A percentile compares a stretch with the other conserved stretches of the same genome.
These are phyloP conservation scores for Pistacia integerrima DNA, from an alignment of 345 rosid species.

Conservation along the genomic window DNA sequence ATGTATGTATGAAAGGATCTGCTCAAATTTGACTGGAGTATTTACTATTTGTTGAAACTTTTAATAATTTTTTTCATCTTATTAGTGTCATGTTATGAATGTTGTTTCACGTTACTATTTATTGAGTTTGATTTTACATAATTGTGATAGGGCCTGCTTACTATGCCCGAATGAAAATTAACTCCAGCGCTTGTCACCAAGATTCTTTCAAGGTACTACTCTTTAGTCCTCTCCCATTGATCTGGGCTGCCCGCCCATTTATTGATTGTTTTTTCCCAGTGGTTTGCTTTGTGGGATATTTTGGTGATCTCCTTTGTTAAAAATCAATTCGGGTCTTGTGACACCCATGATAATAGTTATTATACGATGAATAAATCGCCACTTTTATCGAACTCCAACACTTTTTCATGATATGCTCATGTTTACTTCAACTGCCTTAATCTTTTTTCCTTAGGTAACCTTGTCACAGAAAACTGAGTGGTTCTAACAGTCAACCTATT, in stretches of 20 bases:
- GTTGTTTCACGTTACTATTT: background rate
- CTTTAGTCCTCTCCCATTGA: background rate
- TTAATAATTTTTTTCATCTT: background rate
- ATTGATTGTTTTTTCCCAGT: background rate
- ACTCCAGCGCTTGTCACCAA: too few relatives aligned
- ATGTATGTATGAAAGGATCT: background rate
- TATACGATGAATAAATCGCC: background rate
- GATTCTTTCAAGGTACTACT: slow-evolving; percentile 49
- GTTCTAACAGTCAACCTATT: background rate
- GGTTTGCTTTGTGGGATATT: background rate
- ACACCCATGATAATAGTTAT: too few relatives aligned
- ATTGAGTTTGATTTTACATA: too few relatives aligned
- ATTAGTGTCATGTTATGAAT: background rate
- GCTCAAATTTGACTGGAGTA: background rate
- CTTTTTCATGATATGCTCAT: background rate
- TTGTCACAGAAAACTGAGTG: background rate
- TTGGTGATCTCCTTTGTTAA: background rate
- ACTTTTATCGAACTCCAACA: too few relatives aligned
- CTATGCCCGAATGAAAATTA: too few relatives aligned
- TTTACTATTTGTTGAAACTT: background rate
- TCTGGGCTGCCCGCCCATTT: background rate
- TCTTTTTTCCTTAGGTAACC: background rate
- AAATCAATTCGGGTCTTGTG: background rate
- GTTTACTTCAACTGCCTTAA: background rate
- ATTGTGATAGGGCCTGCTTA: too few relatives aligned